Percentiles rank a stretch among this genome's conserved stretches.
Evolutionary conservation across 2,329 filamentous ascomycete genomes (phyloP).

Genomic region (Ceratocystis cubensis): DNA sequence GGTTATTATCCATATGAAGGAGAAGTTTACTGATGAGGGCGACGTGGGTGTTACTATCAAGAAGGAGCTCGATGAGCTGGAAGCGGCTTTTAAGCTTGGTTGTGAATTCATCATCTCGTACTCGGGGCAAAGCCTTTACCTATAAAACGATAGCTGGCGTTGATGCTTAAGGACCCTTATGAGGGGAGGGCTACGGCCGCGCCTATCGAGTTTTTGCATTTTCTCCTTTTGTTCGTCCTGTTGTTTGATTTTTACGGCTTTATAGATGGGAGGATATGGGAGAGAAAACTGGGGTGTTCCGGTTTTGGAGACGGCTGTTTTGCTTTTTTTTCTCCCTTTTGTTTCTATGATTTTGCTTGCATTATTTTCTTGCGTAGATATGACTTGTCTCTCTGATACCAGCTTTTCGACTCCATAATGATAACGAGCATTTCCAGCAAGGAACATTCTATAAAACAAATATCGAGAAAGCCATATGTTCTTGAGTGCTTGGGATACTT

Average conservation of each 20-base stretch:
- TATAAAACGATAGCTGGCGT: constrained; percentile 27
- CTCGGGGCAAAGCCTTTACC: constrained; percentile 47
- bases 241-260: constrained; percentile 9
- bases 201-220: neutral
- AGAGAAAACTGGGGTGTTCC: neutral
- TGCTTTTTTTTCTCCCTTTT: constrained; percentile 9
- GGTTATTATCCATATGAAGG: constrained; percentile 90
- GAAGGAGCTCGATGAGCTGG: constrained; percentile 53
- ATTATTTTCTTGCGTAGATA: constrained; percentile 6
- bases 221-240: constrained; percentile 4
- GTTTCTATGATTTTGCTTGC: constrained; percentile 12
- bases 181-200: too few species aligned
- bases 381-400: neutral
- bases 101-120: constrained; percentile 66
- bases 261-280: constrained; percentile 2
- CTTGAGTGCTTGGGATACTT: neutral
- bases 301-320: neutral
- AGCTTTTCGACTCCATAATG: neutral
- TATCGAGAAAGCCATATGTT: neutral
- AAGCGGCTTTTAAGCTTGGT: constrained; percentile 53
- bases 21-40: constrained; percentile 62
- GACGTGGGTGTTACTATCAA: constrained; percentile 54
- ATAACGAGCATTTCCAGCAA: neutral
- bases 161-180: neutral
- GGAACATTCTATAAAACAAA: neutral